Evolutionary conservation across 2,329 filamentous ascomycete species (phyloP), one percentile per base, ranked within the genome.

Genomic region (Claviceps sp.): DNA sequence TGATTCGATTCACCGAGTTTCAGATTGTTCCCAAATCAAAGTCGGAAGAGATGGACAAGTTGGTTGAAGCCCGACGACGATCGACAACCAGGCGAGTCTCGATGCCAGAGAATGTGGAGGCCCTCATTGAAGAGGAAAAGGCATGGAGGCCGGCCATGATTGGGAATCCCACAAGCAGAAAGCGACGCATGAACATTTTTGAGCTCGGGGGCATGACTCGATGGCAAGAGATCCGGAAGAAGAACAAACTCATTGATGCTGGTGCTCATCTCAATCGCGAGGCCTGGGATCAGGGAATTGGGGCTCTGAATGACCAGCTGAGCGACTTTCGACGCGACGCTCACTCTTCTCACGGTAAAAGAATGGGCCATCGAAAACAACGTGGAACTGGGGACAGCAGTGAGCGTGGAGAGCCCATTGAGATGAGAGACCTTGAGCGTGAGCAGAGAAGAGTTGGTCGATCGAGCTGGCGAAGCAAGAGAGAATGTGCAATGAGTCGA

Each of bases 131-230:
- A 11, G 74, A 76, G 50, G 74, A 79, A 55, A 72, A 74, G 44
- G 76, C 82, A 47, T 89, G 82, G 84, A 78, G 78, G 53, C 81
- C 85, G 1, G 73, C 82, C 30, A 77, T 89, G 56, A 79, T 88
- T 61, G 85, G 85, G 13, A 84, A 86, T 61, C 84, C 85, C 13
- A 79, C 78, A 45, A 79, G 82, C 47, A 83, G 81, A 64, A 79
- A 77, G 60, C 75, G 86, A 48, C 75, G 82, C 54, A 81, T 89
- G 74, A 88, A 79, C 62, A 63, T 88, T 24, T 69, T 90, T 16
- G 86, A 90, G 64, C 67, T 87, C 54, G 85, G 86, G 0, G 68
- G 70, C 38, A 70, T 84, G 72, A 84, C 77, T 49, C 72, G 86
- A 42, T 90, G 84, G 82, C 84, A 78, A 24, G 85, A 89, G 65